Base-by-base conservation (phyloP, 345 rosid genomes). In the Atalantia buxifolia region DNA sequence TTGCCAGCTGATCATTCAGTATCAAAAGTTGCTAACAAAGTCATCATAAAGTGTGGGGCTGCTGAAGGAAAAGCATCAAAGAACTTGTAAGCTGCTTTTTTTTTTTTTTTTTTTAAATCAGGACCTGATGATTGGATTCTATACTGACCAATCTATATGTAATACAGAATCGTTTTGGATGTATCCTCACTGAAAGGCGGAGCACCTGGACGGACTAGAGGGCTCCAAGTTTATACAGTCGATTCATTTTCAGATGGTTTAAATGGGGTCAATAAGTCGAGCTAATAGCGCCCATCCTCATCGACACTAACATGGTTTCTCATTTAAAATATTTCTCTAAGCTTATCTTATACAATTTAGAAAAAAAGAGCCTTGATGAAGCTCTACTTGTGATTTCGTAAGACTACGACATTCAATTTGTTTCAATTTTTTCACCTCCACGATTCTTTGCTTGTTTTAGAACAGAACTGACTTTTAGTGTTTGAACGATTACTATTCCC, bases 191-290 rank as follows among this genome's bases (percentile, higher is more conserved):
- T 92, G 22, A 90, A 84, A 50, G 98, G 93, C 2, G 99, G 99
- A 40, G 98, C 97, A 36, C 98, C 99, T 1, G 90, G 97, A 72
- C 87, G 92, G 85, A 96, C 99, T 22, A 88, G 99, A 78, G 99
- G 97, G 77, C 86, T 96, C 24, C 84, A 84, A 24, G 81, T 91
- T 59, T 80, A 83, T 63, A 48, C 85, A 2, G 42, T 89, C 3
- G 85, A 86, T 83, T 88, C 90, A 13, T 88, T 86, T 81, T 86
- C 88, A 0, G 85, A 89, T 69, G 81, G 84, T 33, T 77, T 90
- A 66, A 77, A 84, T 22, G 84, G 85, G 77, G 79, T 84, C 81
- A 65, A 81, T 59, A 72, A 36, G 22, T 80, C 74, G 65, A 83
- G 83, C 84, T 83, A 81, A 83, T 73, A 24, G 68, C 8, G 13